These are phyloP conservation scores for Tulasnella sp. DNA, from an alignment of 768 basidiomycete species.

Conservation along the genomic window DNA sequence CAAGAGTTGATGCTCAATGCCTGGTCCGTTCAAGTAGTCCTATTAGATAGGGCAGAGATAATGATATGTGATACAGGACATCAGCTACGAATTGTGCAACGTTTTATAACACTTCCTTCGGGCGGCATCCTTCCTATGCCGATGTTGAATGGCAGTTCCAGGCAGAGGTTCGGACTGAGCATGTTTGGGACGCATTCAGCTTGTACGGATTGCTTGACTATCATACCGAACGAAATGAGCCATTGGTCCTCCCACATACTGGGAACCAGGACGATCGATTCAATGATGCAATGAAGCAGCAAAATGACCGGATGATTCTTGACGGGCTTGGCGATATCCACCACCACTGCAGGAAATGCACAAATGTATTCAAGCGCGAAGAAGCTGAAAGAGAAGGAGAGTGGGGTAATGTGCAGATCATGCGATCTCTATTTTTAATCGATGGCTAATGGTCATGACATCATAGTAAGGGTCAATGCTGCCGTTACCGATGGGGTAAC, in stretches of 20 bases:
- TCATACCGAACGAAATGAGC: neutral
- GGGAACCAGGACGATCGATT: neutral
- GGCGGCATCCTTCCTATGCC: neutral
- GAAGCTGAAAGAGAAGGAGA: neutral
- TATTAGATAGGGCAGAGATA: no score
- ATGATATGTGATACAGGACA: neutral
- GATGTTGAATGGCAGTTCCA: neutral
- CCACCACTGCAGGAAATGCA: neutral
- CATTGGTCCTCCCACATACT: neutral
- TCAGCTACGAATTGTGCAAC: neutral
- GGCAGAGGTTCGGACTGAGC: neutral
- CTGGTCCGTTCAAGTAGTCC: no score
- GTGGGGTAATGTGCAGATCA: neutral
- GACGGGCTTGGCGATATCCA: neutral
- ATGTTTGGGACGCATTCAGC: neutral
- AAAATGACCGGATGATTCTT: neutral
- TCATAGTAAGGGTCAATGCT: no score
- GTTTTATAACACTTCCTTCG: neutral
- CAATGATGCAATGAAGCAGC: neutral
- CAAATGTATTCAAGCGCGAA: neutral
- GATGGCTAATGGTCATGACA: no score
- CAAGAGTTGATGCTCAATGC: no score
- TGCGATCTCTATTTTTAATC: no score
- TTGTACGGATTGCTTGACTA: neutral
- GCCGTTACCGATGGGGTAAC: neutral